Evolutionary conservation across 75 land plant genomes (phyloP).

Genomic region (Selaginella moellendorffii): DNA sequence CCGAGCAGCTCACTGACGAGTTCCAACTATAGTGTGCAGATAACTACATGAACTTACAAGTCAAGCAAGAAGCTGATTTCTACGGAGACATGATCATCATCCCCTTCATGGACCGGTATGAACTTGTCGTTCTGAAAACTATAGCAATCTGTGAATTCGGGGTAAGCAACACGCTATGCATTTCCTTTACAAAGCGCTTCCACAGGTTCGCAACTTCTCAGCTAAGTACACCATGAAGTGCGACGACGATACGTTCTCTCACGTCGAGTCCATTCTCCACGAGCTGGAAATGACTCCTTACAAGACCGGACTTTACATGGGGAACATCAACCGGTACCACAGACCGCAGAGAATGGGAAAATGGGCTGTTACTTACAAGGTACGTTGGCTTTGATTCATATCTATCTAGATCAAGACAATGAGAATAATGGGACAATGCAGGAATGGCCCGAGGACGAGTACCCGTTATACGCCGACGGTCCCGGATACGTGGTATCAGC

Average conservation of each 20-base stretch:
- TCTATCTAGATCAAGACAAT: neutral
- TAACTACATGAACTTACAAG: slow-evolving; percentile 1
- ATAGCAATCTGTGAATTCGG: slow-evolving; percentile 2
- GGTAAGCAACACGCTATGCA: neutral
- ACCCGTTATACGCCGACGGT: slow-evolving; percentile 8
- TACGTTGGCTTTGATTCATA: neutral
- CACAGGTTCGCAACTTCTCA: neutral
- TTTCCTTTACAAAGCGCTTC: neutral
- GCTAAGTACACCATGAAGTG: slow-evolving; percentile 8
- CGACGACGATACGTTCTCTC: neutral
- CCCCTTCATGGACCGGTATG: slow-evolving; percentile 7
- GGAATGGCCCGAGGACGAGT: slow-evolving; percentile 10
- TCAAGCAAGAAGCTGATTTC: neutral
- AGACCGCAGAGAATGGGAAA: neutral
- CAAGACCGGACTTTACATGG: slow-evolving; percentile 2
- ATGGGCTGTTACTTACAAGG: slow-evolving; percentile 9
- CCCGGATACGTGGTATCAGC: slow-evolving; percentile 3
- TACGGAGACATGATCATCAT: slow-evolving; percentile 1
- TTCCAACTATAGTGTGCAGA: neutral
- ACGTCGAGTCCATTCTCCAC: neutral
- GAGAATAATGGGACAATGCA: neutral
- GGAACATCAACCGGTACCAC: slow-evolving; percentile 4
- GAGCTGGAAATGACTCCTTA: neutral
- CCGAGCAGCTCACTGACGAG: neutral
- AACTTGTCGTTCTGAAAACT: slow-evolving; percentile 1